Evolutionary conservation across 495 filamentous ascomycete species (phyloP).

Genomic region (Hypoxylon trugodes): DNA sequence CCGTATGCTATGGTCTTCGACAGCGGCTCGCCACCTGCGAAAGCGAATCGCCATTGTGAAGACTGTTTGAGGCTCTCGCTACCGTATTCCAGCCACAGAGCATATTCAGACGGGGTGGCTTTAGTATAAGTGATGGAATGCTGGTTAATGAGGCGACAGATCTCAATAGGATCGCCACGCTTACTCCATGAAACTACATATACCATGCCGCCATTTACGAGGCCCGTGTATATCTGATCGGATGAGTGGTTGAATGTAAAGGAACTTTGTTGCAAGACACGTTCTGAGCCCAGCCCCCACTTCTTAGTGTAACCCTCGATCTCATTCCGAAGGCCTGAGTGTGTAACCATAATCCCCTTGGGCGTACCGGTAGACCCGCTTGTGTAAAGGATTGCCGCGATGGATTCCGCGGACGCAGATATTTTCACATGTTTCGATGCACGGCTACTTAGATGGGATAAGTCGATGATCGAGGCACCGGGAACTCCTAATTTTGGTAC

Average conservation of each 20-base stretch:
- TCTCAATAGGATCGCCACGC: conserved; percentile 29
- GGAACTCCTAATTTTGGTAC: conserved; percentile 20
- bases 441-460: background rate
- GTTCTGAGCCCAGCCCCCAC: too few species aligned
- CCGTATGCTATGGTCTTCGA: background rate
- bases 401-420: background rate
- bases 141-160: background rate
- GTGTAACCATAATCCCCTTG: conserved; percentile 50
- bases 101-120: background rate
- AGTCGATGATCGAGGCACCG: background rate
- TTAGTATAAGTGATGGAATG: background rate
- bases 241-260: conserved; percentile 44
- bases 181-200: conserved; percentile 19
- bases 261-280: conserved; percentile 45
- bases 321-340: background rate
- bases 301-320: background rate
- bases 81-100: background rate
- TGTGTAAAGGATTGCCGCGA: conserved; percentile 54
- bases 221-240: conserved; percentile 40
- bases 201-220: conserved; percentile 38
- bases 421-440: too few species aligned
- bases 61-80: background rate
- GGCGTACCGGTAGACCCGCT: conserved; percentile 58
- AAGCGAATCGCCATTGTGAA: background rate
- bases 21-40: background rate